Conservation (phyloP, 2,329 filamentous ascomycete genomes). For the Camillea tinctor region DNA sequence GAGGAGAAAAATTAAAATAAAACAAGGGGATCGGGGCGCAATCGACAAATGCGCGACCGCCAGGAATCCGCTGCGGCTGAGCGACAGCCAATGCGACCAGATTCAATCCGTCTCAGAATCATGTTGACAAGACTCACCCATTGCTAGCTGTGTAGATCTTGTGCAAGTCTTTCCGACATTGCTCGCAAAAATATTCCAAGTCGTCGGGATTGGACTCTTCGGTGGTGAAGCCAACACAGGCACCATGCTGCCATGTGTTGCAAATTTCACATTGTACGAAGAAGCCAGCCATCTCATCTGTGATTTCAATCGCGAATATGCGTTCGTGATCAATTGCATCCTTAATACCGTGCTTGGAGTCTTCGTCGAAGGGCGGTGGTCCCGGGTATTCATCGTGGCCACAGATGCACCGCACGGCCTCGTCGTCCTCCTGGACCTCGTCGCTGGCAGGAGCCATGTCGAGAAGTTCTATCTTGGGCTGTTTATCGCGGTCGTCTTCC, state of each 20-base stretch:
- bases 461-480: slow-evolving; percentile 40
- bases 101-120: slow-evolving; percentile 5
- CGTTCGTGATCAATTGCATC: slow-evolving; percentile 57
- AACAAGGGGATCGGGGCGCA: slow-evolving; percentile 20
- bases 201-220: slow-evolving; percentile 87
- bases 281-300: slow-evolving; percentile 87
- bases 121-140: slow-evolving; percentile 62
- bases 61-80: slow-evolving; percentile 26
- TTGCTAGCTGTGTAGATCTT: slow-evolving; percentile 76
- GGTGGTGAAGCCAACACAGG: slow-evolving; percentile 95
- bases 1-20: not conserved
- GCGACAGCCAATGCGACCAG: slow-evolving; percentile 15
- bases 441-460: slow-evolving; percentile 56
- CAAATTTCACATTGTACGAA: slow-evolving; percentile 98
- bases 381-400: slow-evolving; percentile 94
- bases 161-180: slow-evolving; percentile 89
- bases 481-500: slow-evolving; percentile 57
- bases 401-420: slow-evolving; percentile 93
- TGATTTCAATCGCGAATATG: slow-evolving; percentile 60
- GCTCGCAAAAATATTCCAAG: slow-evolving; percentile 87
- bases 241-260: slow-evolving; percentile 98
- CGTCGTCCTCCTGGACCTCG: slow-evolving; percentile 81
- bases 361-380: slow-evolving; percentile 62
- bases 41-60: slow-evolving; percentile 26
- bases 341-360: slow-evolving; percentile 51